phyloP scores from a whole-genome alignment of 192 early-diverging fungal genomes.

The Mortierella alpina region DNA sequence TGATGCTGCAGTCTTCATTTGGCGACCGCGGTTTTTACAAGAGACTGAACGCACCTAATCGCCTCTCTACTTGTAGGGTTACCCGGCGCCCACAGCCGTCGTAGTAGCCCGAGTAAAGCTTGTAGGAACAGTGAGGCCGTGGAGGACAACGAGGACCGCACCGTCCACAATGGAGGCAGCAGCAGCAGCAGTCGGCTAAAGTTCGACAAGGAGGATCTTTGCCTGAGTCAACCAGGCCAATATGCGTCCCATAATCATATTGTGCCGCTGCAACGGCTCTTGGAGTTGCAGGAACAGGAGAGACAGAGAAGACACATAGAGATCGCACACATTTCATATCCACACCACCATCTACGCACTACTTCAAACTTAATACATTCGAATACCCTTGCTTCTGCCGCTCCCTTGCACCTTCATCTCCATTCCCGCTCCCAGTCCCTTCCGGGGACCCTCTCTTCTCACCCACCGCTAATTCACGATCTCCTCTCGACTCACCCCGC shows the following conservation, averaged over 20 bases:
- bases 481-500: too few relatives aligned
- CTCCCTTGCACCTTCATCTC: too few relatives aligned
- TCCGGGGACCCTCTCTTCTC: too few relatives aligned
- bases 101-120: not conserved
- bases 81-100: slow-evolving; percentile 23
- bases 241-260: slow-evolving; percentile 53
- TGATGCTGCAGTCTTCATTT: slow-evolving; percentile 24
- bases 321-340: too few relatives aligned
- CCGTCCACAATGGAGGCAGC: not conserved
- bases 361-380: not conserved
- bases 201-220: slow-evolving; percentile 24
- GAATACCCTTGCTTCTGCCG: too few relatives aligned
- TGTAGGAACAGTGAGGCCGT: not conserved
- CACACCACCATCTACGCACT: not conserved
- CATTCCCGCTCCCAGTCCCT: too few relatives aligned
- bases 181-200: not conserved
- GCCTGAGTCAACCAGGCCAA: slow-evolving; percentile 32
- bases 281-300: slow-evolving; percentile 33
- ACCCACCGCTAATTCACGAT: too few relatives aligned
- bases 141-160: not conserved
- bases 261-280: slow-evolving; percentile 27
- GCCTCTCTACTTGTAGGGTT: slow-evolving; percentile 47
- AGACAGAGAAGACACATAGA: not conserved
- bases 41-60: slow-evolving; percentile 39
- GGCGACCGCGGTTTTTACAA: slow-evolving; percentile 44